Evolutionary conservation across 2,329 filamentous ascomycete genomes (phyloP), one percentile per base, ranked within the genome.

Genomic region (Septoria linicola): DNA sequence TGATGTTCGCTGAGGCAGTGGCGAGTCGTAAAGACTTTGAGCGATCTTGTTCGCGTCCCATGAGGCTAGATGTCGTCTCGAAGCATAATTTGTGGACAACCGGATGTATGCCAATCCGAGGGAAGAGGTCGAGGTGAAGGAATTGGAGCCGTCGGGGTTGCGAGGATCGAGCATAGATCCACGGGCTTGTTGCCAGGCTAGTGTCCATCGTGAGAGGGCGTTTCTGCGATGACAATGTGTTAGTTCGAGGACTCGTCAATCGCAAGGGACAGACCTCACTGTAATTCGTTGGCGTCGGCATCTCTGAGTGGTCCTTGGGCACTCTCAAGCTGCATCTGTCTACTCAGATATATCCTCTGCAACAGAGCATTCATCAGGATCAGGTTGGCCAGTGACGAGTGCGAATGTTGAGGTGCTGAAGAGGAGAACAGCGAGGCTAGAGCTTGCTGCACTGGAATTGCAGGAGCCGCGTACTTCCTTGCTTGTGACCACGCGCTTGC

Each of bases 291-390:
- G n/a, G 32, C 27, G 6, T 43, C 34, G 2, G 40, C 27, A 17
- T 41, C n/a, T 51, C 41, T 31, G 16, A 51, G 17, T 3, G 25
- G 31, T 4, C 32, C n/a, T 35, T 36, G 16, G 17, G 25, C 13
- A n/a, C n/a, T n/a, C 23, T 37, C 13, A 8, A 51, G 13, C 16
- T 51, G 40, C 41, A 51, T 45, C 20, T 51, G 48, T 37, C 46
- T 19, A 2, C 34, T 34, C 4, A 49, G 36, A 19, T 49, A 40
- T 3, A 49, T 19, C 7, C 46, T 37, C 19, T 49, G 46, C 16
- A 49, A n/a, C 19, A 49, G 27, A 35, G 36, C 46, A 25, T 41
- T 19, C 14, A 49, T 49, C 37, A 49, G 13, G 27, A 49, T 30
- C 14, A 49, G 27, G 30, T 49, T 49, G 10, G 36, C 17, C 8